Evolutionary conservation across 805 yeast species (phyloP).

Genomic region (Metschnikowia corniflorae): DNA sequence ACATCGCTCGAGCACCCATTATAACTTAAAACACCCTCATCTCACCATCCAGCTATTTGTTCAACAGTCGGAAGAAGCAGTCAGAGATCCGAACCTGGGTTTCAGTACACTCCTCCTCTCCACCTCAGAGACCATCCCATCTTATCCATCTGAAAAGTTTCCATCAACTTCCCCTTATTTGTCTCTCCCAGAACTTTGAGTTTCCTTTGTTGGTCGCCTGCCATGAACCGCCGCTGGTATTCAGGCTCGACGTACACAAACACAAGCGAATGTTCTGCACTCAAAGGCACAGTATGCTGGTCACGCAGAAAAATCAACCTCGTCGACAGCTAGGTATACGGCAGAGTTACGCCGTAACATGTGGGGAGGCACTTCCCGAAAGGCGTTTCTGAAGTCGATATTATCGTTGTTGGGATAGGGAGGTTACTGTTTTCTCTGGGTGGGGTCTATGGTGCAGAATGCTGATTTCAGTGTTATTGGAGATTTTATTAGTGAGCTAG

Average conservation of each 20-base stretch:
- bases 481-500: neutral
- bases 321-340: slow-evolving; percentile 27
- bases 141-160: neutral
- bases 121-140: slow-evolving; percentile 7
- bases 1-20: too few species aligned
- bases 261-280: slow-evolving; percentile 19
- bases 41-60: too few species aligned
- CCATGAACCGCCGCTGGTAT: slow-evolving; percentile 8
- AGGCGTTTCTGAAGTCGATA: neutral
- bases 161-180: too few species aligned
- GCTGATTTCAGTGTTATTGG: neutral
- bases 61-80: too few species aligned
- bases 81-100: too few species aligned
- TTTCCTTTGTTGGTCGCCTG: neutral
- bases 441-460: neutral
- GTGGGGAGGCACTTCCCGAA: too few species aligned
- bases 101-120: slow-evolving; percentile 3
- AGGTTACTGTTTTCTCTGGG: neutral
- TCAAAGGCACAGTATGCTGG: slow-evolving; percentile 20
- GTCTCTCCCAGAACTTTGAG: neutral
- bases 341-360: slow-evolving; percentile 18
- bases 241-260: slow-evolving; percentile 25
- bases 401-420: neutral
- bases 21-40: too few species aligned
- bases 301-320: slow-evolving; percentile 33